Evolutionary conservation across 1,284 basidiomycete genomes (phyloP).

Genomic region (Ceratobasidium sp.): DNA sequence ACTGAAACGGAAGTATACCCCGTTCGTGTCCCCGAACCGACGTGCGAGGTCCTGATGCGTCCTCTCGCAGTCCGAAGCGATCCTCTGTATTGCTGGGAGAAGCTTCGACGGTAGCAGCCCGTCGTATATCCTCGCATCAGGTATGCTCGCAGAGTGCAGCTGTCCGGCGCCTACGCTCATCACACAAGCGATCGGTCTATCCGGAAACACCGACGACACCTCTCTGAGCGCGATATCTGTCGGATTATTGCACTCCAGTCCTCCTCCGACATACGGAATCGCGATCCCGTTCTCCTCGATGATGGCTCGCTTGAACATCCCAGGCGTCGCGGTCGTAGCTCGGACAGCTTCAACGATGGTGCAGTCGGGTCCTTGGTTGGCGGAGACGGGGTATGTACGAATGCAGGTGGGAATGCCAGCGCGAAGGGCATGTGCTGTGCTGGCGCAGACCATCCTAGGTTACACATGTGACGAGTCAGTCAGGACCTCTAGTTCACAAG

Average conservation of each 20-base stretch:
- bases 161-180: conserved; percentile 30
- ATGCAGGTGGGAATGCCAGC: not conserved
- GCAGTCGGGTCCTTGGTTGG: conserved; percentile 1
- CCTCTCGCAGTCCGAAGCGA: conserved; percentile 27
- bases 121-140: not conserved
- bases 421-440: not conserved
- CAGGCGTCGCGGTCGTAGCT: not conserved
- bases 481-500: not conserved
- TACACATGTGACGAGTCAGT: too few species aligned
- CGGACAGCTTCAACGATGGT: conserved; percentile 16
- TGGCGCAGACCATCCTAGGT: conserved; percentile 8
- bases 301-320: conserved; percentile 15
- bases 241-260: too few species aligned
- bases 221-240: too few species aligned
- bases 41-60: not conserved
- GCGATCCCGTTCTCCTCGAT: not conserved
- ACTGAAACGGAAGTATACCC: conserved; percentile 36
- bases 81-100: not conserved
- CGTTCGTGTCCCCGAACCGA: not conserved
- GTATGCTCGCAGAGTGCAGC: not conserved
- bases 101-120: not conserved
- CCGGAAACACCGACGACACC: conserved; percentile 8
- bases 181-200: not conserved
- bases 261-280: too few species aligned
- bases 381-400: not conserved